A percentile compares a stretch with the other conserved stretches of the same genome.
phyloP scores from a whole-genome alignment of 1,284 basidiomycete species.

The Moesziomyces sp. region DNA sequence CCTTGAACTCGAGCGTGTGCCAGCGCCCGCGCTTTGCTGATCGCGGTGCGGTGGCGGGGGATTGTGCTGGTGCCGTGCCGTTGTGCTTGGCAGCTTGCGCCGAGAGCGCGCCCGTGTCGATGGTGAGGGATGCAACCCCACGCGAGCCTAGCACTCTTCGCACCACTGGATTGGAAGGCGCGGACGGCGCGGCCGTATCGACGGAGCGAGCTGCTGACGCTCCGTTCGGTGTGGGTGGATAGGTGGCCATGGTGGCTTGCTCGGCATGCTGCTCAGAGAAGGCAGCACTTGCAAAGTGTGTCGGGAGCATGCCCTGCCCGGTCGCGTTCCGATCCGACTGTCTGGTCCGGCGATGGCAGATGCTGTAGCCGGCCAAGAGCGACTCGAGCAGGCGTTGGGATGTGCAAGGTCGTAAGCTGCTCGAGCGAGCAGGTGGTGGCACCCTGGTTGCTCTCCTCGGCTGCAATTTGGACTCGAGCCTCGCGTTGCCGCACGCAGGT shows the following conservation, averaged over 20 bases:
- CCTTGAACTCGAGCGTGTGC: conserved; percentile 82
- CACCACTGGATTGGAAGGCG: conserved; percentile 13
- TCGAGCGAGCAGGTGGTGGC: no score
- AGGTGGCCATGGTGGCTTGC: conserved; percentile 5
- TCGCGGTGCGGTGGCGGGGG: not conserved
- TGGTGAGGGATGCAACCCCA: conserved; percentile 45
- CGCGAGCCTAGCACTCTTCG: conserved; percentile 23
- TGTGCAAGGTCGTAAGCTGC: no score
- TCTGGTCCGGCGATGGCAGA: not conserved
- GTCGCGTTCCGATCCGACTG: not conserved
- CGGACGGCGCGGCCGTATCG: not conserved
- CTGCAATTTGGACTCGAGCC: not conserved
- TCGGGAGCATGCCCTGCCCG: conserved; percentile 43
- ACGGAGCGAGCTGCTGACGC: not conserved
- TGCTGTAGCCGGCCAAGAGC: not conserved
- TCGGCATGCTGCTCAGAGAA: conserved; percentile 19
- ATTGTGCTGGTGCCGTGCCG: not conserved
- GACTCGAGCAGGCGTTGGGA: no score
- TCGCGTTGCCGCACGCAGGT: conserved; percentile 11
- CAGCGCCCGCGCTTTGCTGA: conserved; percentile 72
- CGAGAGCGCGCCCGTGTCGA: conserved; percentile 38
- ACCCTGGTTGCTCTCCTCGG: no score
- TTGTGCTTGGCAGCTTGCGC: conserved; percentile 2
- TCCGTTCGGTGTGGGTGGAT: conserved; percentile 13
- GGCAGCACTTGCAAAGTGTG: conserved; percentile 34